Percentiles rank a stretch among this genome's conserved stretches.
Evolutionary conservation across 495 filamentous ascomycete genomes (phyloP).

Genomic region (Endocarpon pusillum): DNA sequence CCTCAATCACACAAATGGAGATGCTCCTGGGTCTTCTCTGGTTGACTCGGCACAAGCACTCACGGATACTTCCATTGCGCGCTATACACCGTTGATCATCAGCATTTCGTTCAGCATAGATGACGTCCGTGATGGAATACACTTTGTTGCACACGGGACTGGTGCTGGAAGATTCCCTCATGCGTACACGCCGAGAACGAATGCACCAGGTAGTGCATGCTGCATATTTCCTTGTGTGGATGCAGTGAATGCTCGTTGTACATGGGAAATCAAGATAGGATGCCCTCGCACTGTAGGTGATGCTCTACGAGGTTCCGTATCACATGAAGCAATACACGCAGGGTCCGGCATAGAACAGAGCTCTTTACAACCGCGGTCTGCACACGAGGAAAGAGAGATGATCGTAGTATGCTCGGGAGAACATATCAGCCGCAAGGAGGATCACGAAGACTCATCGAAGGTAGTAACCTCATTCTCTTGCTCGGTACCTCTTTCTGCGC

Average conservation of each 20-base stretch:
- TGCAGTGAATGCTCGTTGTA: conserved; percentile 56
- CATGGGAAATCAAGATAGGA: conserved; percentile 76
- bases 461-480: conserved; percentile 72
- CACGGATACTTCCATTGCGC: conserved; percentile 24
- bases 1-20: conserved; percentile 5
- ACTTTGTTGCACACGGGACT: conserved; percentile 71
- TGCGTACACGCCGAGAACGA: conserved; percentile 68
- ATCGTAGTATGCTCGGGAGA: conserved; percentile 81
- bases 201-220: conserved; percentile 60
- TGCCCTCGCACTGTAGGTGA: conserved; percentile 74
- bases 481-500: conserved; percentile 51
- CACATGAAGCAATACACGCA: conserved; percentile 12
- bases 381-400: conserved; percentile 81
- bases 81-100: conserved; percentile 39
- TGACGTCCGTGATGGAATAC: conserved; percentile 64
- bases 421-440: conserved; percentile 60
- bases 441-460: conserved; percentile 54
- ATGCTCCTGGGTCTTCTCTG: conserved; percentile 6
- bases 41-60: conserved; percentile 19
- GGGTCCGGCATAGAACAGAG: conserved; percentile 8
- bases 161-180: conserved; percentile 74
- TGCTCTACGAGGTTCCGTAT: conserved; percentile 37
- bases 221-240: conserved; percentile 88
- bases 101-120: conserved; percentile 59
- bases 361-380: conserved; percentile 19